Evolutionary conservation across 169 alveolate genomes (phyloP).

Genomic region (Plasmodium yoelii): DNA sequence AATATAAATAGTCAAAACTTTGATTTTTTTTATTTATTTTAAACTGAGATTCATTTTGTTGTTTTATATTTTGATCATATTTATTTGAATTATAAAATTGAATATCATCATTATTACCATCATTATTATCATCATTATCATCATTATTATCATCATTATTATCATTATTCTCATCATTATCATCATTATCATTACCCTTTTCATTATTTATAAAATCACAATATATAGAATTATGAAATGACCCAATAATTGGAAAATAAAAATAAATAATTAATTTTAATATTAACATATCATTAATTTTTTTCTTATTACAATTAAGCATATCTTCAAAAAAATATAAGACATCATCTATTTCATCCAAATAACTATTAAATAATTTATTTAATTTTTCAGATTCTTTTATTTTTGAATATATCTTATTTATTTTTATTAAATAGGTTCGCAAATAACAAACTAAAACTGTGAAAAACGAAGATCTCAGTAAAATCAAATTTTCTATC

Average conservation of each 20-base stretch:
- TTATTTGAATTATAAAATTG: background rate
- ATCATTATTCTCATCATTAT: no score
- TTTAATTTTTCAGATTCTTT: conserved; percentile 49
- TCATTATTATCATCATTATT: no score
- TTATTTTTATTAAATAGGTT: conserved; percentile 36
- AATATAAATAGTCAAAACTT: conserved; percentile 34
- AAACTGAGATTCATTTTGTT: background rate
- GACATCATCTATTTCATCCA: conserved; percentile 68
- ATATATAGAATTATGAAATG: conserved; percentile 48
- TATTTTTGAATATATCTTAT: conserved; percentile 43
- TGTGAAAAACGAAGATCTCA: conserved; percentile 41
- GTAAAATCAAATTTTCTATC: conserved; percentile 41
- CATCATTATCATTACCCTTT: background rate
- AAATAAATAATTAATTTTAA: conserved; percentile 45
- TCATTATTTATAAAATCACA: conserved; percentile 13
- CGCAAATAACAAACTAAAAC: conserved; percentile 48
- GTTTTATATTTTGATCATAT: background rate
- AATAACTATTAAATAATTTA: conserved; percentile 27
- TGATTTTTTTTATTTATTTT: background rate
- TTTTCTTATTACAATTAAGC: conserved; percentile 44
- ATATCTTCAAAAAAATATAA: conserved; percentile 61
- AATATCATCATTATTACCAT: background rate
- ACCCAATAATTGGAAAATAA: conserved; percentile 44
- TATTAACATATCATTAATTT: conserved; percentile 57
- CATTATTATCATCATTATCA: no score